These are phyloP conservation scores for Trematosphaeria pertusa DNA, from an alignment of 2,329 filamentous ascomycete genomes.

Conservation along the genomic window DNA sequence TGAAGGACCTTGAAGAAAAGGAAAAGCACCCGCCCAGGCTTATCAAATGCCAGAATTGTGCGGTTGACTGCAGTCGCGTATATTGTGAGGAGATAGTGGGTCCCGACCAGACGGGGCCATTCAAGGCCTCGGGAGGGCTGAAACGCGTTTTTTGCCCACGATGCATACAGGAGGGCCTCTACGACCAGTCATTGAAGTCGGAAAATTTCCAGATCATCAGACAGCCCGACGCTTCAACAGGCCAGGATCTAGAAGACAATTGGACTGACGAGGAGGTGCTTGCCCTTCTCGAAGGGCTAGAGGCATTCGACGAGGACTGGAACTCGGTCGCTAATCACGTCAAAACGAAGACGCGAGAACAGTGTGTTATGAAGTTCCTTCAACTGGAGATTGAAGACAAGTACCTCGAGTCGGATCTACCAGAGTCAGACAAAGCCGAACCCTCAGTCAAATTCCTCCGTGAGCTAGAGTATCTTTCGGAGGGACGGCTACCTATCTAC, in stretches of 20 bases:
- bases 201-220: conserved; percentile 89
- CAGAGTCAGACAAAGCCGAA: conserved; percentile 53
- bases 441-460: conserved; percentile 50
- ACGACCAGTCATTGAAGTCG: conserved; percentile 78
- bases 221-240: conserved; percentile 79
- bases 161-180: conserved; percentile 84
- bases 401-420: conserved; percentile 82
- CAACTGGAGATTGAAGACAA: conserved; percentile 98
- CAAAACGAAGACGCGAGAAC: conserved; percentile 87
- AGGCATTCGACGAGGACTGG: conserved; percentile 96
- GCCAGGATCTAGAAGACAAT: conserved; percentile 82
- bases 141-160: conserved; percentile 91
- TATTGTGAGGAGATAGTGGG: conserved; percentile 75
- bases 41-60: conserved; percentile 88
- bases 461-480: conserved; percentile 68
- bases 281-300: conserved; percentile 87
- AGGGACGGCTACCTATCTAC: conserved; percentile 85
- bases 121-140: conserved; percentile 63
- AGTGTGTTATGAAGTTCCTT: conserved; percentile 95
- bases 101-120: conserved; percentile 53
- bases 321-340: conserved; percentile 91
- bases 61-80: conserved; percentile 81
- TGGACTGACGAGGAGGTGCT: conserved; percentile 93
- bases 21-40: conserved; percentile 69
- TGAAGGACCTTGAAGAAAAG: conserved; percentile 67